These are phyloP conservation scores for Adansonia rubrostipa DNA, from an alignment of 441 rosid species.

Conservation along the genomic window DNA sequence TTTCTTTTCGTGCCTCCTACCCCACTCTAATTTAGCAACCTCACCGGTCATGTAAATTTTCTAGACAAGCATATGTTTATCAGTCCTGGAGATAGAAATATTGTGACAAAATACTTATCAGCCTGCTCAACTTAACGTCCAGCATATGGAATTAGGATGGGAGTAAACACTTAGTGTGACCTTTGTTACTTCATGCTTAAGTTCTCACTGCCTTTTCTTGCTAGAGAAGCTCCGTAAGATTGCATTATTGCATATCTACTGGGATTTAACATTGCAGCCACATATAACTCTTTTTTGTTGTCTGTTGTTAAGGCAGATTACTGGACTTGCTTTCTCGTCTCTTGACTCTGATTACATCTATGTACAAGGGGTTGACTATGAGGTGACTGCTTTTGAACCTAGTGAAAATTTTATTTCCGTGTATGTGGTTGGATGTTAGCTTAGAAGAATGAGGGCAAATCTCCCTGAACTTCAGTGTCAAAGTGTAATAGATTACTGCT, in stretches of 20 bases:
- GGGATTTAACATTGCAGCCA: neutral
- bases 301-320: slow-evolving; percentile 47
- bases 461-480: neutral
- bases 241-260: neutral
- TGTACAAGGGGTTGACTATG: slow-evolving; percentile 71
- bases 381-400: slow-evolving; percentile 46
- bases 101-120: neutral
- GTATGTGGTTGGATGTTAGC: neutral
- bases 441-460: neutral
- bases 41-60: neutral
- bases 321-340: slow-evolving; percentile 69
- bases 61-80: neutral
- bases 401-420: slow-evolving; percentile 16
- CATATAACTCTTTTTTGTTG: slow-evolving; percentile 22
- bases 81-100: slow-evolving; percentile 5
- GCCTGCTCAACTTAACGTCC: slow-evolving; percentile 6
- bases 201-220: neutral
- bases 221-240: neutral
- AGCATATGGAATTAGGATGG: neutral
- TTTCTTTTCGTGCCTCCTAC: neutral
- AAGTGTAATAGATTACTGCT: neutral
- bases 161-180: neutral
- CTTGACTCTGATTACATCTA: slow-evolving; percentile 57
- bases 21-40: slow-evolving; percentile 1
- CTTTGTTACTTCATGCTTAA: neutral